These are phyloP conservation scores for Herpetomonas tarakana DNA, from an alignment of 208 protist species.

Conservation along the genomic window DNA sequence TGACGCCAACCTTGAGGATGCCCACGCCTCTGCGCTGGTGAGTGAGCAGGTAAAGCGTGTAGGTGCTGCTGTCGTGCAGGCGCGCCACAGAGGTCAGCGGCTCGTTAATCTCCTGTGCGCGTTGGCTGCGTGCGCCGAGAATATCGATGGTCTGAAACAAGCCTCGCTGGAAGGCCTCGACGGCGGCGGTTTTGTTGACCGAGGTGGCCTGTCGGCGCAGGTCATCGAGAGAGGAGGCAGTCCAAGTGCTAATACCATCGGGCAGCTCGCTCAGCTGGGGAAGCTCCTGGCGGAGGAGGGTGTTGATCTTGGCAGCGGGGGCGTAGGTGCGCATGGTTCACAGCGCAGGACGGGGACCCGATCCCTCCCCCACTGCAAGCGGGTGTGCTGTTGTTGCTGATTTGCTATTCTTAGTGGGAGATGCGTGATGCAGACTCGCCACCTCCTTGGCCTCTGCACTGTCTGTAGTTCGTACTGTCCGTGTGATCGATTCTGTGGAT, in stretches of 20 bases:
- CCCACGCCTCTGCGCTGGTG: slow-evolving; percentile 59
- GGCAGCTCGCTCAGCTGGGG: slow-evolving; percentile 26
- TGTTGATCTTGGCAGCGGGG: slow-evolving; percentile 4
- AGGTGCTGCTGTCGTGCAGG: slow-evolving; percentile 49
- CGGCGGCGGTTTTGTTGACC: background rate
- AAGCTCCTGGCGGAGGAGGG: slow-evolving; percentile 9
- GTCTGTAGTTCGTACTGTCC: no score
- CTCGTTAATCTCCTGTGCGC: slow-evolving; percentile 49
- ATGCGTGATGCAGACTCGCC: no score
- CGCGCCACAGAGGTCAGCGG: slow-evolving; percentile 59
- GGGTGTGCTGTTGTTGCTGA: no score
- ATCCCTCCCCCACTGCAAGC: no score
- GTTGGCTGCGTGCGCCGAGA: slow-evolving; percentile 58
- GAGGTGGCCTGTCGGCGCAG: slow-evolving; percentile 17
- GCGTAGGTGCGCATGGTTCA: slow-evolving; percentile 4
- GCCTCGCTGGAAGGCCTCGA: slow-evolving; percentile 19
- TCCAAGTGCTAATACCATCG: slow-evolving; percentile 65
- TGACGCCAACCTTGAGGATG: slow-evolving; percentile 87
- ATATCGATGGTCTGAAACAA: slow-evolving; percentile 78
- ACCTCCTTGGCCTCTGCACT: no score
- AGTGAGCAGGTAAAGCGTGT: slow-evolving; percentile 65
- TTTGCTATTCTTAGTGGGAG: no score
- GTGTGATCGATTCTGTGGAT: no score
- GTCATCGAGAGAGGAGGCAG: slow-evolving; percentile 29
- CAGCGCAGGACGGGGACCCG: slow-evolving; percentile 5